Percentiles rank a stretch among this genome's conserved stretches.
These are phyloP conservation scores for Populus hybrid DNA, from an alignment of 441 rosid genomes.

Conservation along the genomic window DNA sequence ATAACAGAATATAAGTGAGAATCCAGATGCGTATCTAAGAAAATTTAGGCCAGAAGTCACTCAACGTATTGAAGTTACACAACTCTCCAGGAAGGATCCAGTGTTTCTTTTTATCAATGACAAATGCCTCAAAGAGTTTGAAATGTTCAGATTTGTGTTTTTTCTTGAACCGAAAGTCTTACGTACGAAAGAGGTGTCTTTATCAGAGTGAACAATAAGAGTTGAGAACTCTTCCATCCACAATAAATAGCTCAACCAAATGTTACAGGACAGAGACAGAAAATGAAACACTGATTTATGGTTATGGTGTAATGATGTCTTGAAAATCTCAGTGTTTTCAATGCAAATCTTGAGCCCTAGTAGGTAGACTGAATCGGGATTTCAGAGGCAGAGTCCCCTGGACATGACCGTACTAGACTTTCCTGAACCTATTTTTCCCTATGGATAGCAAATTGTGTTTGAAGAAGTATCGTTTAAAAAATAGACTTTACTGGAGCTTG, in stretches of 20 bases:
- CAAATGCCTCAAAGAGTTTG: too few species aligned
- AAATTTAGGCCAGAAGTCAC: not conserved
- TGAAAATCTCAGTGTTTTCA: not conserved
- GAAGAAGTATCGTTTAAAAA: too few species aligned
- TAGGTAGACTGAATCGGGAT: not conserved
- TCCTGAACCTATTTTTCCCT: not conserved
- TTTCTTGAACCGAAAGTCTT: not conserved
- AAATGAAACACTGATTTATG: not conserved
- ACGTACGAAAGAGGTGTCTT: not conserved
- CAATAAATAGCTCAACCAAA: not conserved
- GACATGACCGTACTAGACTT: not conserved
- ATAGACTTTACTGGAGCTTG: too few species aligned
- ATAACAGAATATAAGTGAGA: slow-evolving; percentile 4
- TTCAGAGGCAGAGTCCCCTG: not conserved
- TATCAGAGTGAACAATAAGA: not conserved
- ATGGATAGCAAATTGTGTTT: too few species aligned
- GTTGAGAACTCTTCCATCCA: not conserved
- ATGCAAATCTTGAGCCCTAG: not conserved
- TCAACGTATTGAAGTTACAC: not conserved
- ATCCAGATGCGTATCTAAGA: not conserved
- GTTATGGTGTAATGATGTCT: not conserved
- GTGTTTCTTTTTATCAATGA: too few species aligned
- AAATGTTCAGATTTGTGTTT: too few species aligned
- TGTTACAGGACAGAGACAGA: not conserved
- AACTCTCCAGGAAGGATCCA: not conserved